Percentiles rank a stretch among this genome's conserved stretches.
These are phyloP conservation scores for Canariomyces notabilis DNA, from an alignment of 2,329 filamentous ascomycete genomes.

Conservation along the genomic window DNA sequence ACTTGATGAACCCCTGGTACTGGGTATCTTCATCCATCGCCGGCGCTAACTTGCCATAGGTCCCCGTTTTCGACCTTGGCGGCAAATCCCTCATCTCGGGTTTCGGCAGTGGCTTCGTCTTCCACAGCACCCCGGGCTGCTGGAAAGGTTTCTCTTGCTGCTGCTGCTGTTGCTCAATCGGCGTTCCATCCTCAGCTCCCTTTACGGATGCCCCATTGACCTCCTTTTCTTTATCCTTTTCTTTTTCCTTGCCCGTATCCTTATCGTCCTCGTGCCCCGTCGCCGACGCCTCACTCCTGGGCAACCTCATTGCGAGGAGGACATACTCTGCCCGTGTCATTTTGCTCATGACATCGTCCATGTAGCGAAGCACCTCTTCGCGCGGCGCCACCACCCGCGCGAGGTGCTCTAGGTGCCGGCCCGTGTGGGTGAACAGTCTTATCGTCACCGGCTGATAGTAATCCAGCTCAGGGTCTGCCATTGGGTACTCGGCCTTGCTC, in stretches of 20 bases:
- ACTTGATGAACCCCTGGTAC: conserved; percentile 42
- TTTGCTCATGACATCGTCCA: conserved; percentile 66
- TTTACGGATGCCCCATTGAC: conserved; percentile 7
- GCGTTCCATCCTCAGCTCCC: conserved; percentile 19
- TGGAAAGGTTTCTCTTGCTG: too few relatives aligned
- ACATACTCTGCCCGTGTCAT: conserved; percentile 65
- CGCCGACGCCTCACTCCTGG: conserved; percentile 35
- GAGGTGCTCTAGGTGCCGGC: conserved; percentile 56
- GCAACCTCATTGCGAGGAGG: conserved; percentile 61
- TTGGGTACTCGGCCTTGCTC: conserved; percentile 55
- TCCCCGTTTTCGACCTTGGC: conserved; percentile 13
- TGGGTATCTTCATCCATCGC: conserved; percentile 39
- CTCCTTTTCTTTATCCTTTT: background rate
- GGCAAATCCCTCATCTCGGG: conserved; percentile 20
- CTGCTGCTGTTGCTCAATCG: conserved; percentile 2
- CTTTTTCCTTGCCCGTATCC: conserved; percentile 11
- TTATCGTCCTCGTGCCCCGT: conserved; percentile 25
- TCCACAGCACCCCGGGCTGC: conserved; percentile 32
- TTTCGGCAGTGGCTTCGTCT: conserved; percentile 26
- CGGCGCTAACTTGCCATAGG: too few relatives aligned
- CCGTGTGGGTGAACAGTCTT: conserved; percentile 49
- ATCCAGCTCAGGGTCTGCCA: conserved; percentile 58
- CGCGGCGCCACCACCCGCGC: conserved; percentile 56
- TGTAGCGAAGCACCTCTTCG: conserved; percentile 60
- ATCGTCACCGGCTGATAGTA: conserved; percentile 74